These are phyloP conservation scores for Lasiosphaeria ovina DNA, from an alignment of 495 filamentous ascomycete genomes.

Conservation along the genomic window DNA sequence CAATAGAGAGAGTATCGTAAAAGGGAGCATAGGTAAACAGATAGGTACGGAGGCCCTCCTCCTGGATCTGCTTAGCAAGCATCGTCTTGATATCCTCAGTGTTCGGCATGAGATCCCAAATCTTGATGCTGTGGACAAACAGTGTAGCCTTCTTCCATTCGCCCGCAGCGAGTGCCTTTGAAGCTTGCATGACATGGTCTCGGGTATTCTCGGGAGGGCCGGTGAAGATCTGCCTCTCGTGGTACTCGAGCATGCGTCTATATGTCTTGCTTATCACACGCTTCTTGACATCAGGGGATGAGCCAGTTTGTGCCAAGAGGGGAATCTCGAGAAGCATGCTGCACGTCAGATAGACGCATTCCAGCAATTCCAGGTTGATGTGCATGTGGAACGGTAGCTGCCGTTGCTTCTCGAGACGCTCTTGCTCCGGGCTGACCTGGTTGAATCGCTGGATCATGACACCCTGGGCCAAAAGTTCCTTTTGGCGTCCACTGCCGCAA, in stretches of 20 bases:
- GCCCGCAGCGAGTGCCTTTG: conserved; percentile 90
- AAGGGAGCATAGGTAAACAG: conserved; percentile 99
- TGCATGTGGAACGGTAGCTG: conserved; percentile 99
- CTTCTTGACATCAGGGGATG: conserved; percentile 94
- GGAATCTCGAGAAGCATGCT: conserved; percentile 99
- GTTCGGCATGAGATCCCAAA: conserved; percentile 94
- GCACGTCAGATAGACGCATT: conserved; percentile 97
- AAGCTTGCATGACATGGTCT: conserved; percentile 98
- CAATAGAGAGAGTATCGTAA: conserved; percentile 92
- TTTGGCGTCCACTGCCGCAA: conserved; percentile 93
- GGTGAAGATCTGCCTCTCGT: conserved; percentile 98
- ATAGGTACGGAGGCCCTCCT: conserved; percentile 96
- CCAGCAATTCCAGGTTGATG: conserved; percentile 97
- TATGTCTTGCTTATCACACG: conserved; percentile 99
- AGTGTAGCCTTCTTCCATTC: conserved; percentile 96
- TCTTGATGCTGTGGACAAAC: conserved; percentile 96
- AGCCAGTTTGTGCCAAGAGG: conserved; percentile 92
- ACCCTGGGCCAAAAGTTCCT: conserved; percentile 95
- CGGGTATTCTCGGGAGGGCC: conserved; percentile 97
- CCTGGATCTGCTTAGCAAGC: conserved; percentile 96
- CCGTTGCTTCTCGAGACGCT: conserved; percentile 90
- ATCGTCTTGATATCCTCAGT: conserved; percentile 90
- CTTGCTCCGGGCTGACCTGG: conserved; percentile 94
- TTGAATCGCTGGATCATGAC: conserved; percentile 96
- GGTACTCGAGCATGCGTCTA: conserved; percentile 97